These are phyloP conservation scores for Aspergillus nanangensis DNA, from an alignment of 495 filamentous ascomycete genomes.

Conservation along the genomic window DNA sequence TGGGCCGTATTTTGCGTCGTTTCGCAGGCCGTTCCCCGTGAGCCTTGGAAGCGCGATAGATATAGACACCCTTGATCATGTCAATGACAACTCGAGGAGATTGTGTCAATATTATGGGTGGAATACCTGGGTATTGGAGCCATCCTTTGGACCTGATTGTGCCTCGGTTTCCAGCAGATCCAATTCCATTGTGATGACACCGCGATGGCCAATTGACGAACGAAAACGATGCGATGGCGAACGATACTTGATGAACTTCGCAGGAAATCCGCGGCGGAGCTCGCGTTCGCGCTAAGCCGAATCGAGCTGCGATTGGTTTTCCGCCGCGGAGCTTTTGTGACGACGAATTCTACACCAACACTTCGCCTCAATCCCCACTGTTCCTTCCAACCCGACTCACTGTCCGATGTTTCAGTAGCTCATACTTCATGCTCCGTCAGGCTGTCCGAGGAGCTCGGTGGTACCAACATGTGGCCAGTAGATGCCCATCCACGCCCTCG, in stretches of 20 bases:
- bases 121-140: conserved; percentile 46
- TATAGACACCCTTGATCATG: conserved; percentile 57
- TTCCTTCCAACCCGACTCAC: conserved; percentile 1
- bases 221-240: conserved; percentile 9
- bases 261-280: conserved; percentile 7
- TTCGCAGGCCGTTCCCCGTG: conserved; percentile 55
- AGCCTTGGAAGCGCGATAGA: conserved; percentile 53
- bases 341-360: no score
- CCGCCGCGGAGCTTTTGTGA: conserved; percentile 14
- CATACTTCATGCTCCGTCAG: conserved; percentile 45
- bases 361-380: no score
- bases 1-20: conserved; percentile 49
- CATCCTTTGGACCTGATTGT: conserved; percentile 22
- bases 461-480: conserved; percentile 38
- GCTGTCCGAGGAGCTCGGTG: conserved; percentile 42
- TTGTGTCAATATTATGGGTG: not conserved
- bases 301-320: conserved; percentile 26
- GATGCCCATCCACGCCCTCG: conserved; percentile 21
- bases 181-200: conserved; percentile 23
- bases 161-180: conserved; percentile 23
- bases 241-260: not conserved
- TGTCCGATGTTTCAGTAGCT: conserved; percentile 28
- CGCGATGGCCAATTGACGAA: conserved; percentile 17
- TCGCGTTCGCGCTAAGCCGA: conserved; percentile 31
- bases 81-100: conserved; percentile 6